A percentile compares a stretch with the other conserved stretches of the same genome.
phyloP scores from a whole-genome alignment of 192 early-diverging fungal species.

The Spizellomyces punctatus region DNA sequence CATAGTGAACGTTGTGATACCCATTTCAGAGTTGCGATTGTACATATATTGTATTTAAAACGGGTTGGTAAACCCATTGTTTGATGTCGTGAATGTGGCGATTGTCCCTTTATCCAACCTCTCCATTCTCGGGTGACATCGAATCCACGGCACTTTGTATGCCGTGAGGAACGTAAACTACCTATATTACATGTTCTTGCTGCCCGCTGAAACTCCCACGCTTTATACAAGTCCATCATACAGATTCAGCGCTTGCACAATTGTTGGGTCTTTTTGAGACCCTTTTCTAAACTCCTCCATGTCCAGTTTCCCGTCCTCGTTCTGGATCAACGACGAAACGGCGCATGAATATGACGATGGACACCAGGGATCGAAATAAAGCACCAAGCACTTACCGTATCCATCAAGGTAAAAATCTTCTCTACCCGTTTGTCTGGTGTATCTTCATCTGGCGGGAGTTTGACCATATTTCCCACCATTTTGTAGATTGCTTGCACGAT shows the following conservation, averaged over 20 bases:
- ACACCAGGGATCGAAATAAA: no score
- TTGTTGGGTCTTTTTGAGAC: slow-evolving; percentile 82
- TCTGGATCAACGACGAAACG: slow-evolving; percentile 33
- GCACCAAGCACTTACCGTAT: slow-evolving; percentile 51
- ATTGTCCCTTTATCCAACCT: no score
- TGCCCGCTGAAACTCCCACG: neutral
- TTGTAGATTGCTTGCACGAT: slow-evolving; percentile 96
- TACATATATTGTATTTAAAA: no score
- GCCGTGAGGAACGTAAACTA: no score
- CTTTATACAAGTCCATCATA: slow-evolving; percentile 80
- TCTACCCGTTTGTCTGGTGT: slow-evolving; percentile 88
- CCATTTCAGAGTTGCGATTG: neutral
- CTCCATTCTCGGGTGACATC: no score
- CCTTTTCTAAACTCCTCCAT: slow-evolving; percentile 89
- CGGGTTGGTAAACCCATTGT: no score
- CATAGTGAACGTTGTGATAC: slow-evolving; percentile 1
- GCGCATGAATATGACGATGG: no score
- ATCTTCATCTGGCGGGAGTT: slow-evolving; percentile 87
- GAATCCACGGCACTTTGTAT: no score
- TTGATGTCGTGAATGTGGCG: no score
- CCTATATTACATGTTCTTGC: no score
- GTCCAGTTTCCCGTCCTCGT: slow-evolving; percentile 79
- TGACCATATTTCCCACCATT: slow-evolving; percentile 91
- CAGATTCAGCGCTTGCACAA: slow-evolving; percentile 83
- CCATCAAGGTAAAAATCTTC: slow-evolving; percentile 89